Percentiles rank a stretch among this genome's conserved stretches.
Evolutionary conservation across 2,329 filamentous ascomycete genomes (phyloP).

Genomic region (Cladosporium sphaerospermum): DNA sequence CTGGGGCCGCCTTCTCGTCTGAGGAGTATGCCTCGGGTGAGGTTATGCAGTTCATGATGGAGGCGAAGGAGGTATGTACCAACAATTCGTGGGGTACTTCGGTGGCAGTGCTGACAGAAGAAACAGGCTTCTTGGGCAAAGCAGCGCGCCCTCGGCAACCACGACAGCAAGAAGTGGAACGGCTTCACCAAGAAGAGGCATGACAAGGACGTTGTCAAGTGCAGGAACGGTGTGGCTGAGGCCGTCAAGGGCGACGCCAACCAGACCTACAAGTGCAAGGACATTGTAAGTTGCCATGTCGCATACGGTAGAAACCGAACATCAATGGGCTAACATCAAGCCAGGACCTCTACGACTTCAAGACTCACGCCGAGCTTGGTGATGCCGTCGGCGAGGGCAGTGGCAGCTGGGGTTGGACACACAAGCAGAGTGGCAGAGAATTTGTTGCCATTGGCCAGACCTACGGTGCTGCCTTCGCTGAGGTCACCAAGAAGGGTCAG

Average conservation of each 20-base stretch:
- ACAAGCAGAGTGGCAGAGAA: constrained; percentile 46
- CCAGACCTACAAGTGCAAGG: constrained; percentile 43
- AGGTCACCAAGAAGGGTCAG: constrained; percentile 46
- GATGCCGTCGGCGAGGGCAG: constrained; percentile 39
- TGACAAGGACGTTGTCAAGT: constrained; percentile 23
- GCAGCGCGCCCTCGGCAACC: constrained; percentile 16
- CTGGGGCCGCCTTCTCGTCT: constrained; percentile 15
- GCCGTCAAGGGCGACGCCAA: constrained; percentile 42
- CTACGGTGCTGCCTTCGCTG: constrained; percentile 50
- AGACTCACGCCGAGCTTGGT: constrained; percentile 49
- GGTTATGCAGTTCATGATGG: constrained; percentile 18
- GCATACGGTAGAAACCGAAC: background rate
- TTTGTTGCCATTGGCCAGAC: constrained; percentile 50
- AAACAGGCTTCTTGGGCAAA: constrained; percentile 15
- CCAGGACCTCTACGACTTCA: constrained; percentile 51
- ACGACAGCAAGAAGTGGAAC: constrained; percentile 16
- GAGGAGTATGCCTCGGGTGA: constrained; percentile 17
- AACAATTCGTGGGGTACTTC: too few species aligned
- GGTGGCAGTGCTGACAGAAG: background rate
- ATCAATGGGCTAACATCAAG: background rate
- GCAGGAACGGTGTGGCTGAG: constrained; percentile 39
- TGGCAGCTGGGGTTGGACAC: constrained; percentile 51
- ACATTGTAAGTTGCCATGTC: constrained; percentile 23
- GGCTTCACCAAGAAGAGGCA: constrained; percentile 13
- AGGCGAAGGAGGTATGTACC: constrained; percentile 13